These are phyloP conservation scores for Achaetomiella virescens DNA, from an alignment of 495 filamentous ascomycete species.

Conservation along the genomic window DNA sequence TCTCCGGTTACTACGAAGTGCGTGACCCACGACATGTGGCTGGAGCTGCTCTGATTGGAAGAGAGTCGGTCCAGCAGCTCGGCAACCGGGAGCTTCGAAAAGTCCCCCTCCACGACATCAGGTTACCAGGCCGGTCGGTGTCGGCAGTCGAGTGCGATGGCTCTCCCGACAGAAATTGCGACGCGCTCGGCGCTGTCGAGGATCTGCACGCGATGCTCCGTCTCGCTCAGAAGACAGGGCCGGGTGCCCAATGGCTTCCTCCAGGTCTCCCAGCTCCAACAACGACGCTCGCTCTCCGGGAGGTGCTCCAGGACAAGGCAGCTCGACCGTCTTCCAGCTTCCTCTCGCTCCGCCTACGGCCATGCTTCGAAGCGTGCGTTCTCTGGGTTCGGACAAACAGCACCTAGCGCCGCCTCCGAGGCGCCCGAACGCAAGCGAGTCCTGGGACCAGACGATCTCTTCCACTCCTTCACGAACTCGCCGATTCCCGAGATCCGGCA, in stretches of 20 bases:
- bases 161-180: conserved; percentile 25
- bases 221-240: conserved; percentile 12
- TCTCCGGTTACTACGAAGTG: not conserved
- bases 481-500: conserved; percentile 76
- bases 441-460: conserved; percentile 75
- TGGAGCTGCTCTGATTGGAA: conserved; percentile 6
- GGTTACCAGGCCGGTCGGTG: not conserved
- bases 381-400: conserved; percentile 16
- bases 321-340: not conserved
- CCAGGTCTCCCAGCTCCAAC: conserved; percentile 11
- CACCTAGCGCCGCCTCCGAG: conserved; percentile 4
- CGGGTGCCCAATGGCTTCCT: conserved; percentile 18
- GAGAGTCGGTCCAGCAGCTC: not conserved
- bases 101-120: conserved; percentile 6
- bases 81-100: conserved; percentile 13
- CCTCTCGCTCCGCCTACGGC: conserved; percentile 3
- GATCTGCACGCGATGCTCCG: conserved; percentile 27
- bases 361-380: conserved; percentile 15
- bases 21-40: not conserved
- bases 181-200: conserved; percentile 26
- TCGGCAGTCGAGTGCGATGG: conserved; percentile 13
- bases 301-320: conserved; percentile 8
- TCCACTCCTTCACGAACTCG: conserved; percentile 84
- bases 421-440: conserved; percentile 31
- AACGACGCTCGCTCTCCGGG: conserved; percentile 16